Percentiles rank a stretch among this genome's conserved stretches.
Evolutionary conservation across 306 rosid genomes (phyloP).

Genomic region (Mimosa pudica): DNA sequence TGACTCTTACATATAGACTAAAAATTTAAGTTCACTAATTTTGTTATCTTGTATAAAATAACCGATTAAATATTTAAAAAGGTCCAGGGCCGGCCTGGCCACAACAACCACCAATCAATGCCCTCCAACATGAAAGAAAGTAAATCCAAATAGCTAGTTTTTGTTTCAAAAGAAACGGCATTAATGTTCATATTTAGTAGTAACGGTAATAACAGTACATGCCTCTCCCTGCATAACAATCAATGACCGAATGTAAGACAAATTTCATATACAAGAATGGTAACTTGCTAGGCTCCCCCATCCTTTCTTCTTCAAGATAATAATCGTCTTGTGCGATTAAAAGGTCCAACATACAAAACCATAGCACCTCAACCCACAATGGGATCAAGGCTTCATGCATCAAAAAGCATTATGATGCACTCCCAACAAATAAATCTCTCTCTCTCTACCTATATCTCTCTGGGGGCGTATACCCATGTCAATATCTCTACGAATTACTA

Average conservation of each 20-base stretch:
- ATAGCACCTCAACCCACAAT: constrained; percentile 3
- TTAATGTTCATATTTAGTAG: background rate
- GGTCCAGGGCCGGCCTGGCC: background rate
- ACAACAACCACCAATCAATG: background rate
- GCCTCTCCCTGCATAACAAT: constrained; percentile 8
- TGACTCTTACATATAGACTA: background rate
- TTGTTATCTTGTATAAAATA: too few species aligned
- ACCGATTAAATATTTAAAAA: too few species aligned
- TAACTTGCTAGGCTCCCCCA: background rate
- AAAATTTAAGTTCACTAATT: background rate
- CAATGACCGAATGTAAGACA: background rate
- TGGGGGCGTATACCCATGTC: background rate
- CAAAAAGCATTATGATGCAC: background rate
- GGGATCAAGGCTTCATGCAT: background rate
- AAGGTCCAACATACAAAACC: background rate
- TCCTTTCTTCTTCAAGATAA: constrained; percentile 8
- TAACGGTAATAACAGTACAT: background rate
- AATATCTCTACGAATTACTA: background rate
- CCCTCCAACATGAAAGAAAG: background rate
- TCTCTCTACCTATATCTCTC: background rate
- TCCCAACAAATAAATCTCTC: background rate
- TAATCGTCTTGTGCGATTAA: background rate
- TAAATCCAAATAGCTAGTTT: background rate
- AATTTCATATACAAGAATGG: background rate
- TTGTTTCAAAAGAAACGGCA: background rate